Percentiles rank a stretch among this genome's conserved stretches.
Evolutionary conservation across 331 rosid genomes (phyloP).

Genomic region (Quercus lobata): DNA sequence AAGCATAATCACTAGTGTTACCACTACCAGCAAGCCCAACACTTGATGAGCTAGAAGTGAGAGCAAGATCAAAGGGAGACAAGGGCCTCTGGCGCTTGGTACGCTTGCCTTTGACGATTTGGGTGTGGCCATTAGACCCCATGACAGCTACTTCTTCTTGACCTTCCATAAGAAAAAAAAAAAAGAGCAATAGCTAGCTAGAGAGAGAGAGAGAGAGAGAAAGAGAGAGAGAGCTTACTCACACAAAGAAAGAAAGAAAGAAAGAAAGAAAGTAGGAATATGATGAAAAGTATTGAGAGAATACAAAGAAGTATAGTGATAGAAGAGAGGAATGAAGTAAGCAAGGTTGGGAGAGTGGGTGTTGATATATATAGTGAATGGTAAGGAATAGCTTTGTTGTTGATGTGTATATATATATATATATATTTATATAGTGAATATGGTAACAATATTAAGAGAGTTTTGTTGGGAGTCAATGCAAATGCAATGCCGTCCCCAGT

Average conservation of each 20-base stretch:
- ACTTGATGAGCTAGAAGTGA: constrained; percentile 55
- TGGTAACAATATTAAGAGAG: not conserved
- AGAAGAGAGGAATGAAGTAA: constrained; percentile 25
- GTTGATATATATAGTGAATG: constrained; percentile 12
- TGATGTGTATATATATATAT: not conserved
- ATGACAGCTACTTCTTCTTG: constrained; percentile 22
- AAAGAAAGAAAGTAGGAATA: not conserved
- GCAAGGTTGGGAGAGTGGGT: constrained; percentile 1
- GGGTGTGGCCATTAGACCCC: constrained; percentile 19
- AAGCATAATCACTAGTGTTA: constrained; percentile 25
- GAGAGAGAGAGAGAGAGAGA: not conserved
- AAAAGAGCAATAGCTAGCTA: not conserved
- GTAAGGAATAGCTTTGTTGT: not conserved
- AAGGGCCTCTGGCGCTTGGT: constrained; percentile 49
- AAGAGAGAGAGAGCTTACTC: too few relatives aligned
- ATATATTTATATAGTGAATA: not conserved
- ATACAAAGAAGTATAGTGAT: not conserved
- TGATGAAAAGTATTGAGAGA: not conserved
- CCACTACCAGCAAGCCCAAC: not conserved
- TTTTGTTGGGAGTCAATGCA: constrained; percentile 8
- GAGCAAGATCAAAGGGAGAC: constrained; percentile 29
- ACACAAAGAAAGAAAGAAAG: not conserved
- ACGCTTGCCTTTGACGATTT: constrained; percentile 51
- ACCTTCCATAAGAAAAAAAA: constrained; percentile 28
- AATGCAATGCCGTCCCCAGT: constrained; percentile 36